Conservation (phyloP, 176 grass and related monocot genomes). For the Oryza glaberrima region DNA sequence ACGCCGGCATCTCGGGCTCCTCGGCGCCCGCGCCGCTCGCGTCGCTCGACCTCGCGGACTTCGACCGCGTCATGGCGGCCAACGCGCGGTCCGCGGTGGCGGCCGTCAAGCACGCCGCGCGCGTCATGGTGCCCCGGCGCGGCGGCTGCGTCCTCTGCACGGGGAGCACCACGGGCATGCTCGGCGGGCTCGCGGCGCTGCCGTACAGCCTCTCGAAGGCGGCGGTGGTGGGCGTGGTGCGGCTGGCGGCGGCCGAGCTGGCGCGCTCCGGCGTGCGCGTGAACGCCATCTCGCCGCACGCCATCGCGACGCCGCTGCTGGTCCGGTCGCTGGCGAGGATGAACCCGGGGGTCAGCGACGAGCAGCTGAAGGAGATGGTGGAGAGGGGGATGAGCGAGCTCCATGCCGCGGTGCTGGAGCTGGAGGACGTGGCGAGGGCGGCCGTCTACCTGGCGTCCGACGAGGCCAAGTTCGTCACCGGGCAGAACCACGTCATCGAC, state of each 20-base stretch:
- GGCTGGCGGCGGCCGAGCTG: constrained; percentile 36
- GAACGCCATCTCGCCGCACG: constrained; percentile 53
- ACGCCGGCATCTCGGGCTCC: constrained; percentile 37
- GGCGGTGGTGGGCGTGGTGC: constrained; percentile 25
- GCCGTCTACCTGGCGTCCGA: constrained; percentile 60
- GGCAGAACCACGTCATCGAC: constrained; percentile 51
- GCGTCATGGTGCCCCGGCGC: constrained; percentile 63
- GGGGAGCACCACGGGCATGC: constrained; percentile 52
- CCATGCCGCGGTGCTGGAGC: constrained; percentile 37
- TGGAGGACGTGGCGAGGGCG: constrained; percentile 54
- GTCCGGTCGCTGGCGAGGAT: constrained; percentile 22
- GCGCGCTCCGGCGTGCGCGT: constrained; percentile 47
- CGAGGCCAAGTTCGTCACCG: constrained; percentile 50
- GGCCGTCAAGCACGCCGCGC: constrained; percentile 76
- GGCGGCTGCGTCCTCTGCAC: constrained; percentile 77
- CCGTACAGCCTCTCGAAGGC: constrained; percentile 55
- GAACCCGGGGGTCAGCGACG: constrained; percentile 33
- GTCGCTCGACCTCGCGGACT: constrained; percentile 62
- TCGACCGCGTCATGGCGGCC: constrained; percentile 71
- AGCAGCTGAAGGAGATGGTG: constrained; percentile 40
- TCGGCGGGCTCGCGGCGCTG: constrained; percentile 38
- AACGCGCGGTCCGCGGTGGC: constrained; percentile 65
- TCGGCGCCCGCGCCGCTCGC: constrained; percentile 23
- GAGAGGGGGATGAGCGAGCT: constrained; percentile 44
- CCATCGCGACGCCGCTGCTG: constrained; percentile 51